Evolutionary conservation across 2,329 filamentous ascomycete species (phyloP).

Genomic region (Metarhizium anisopliae): DNA sequence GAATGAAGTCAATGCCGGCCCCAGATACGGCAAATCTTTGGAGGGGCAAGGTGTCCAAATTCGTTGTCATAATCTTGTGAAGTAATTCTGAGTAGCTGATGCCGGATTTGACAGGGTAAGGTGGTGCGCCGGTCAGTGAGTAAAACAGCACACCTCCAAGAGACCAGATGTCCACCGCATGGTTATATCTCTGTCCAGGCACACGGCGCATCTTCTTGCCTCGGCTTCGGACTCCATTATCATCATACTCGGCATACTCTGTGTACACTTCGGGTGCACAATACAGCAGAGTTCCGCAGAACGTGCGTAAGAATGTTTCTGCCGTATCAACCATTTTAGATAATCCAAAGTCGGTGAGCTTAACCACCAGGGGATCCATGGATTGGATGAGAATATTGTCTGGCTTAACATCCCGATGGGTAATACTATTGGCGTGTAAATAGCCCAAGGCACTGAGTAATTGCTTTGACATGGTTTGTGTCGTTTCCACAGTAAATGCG

Average conservation of each 20-base stretch:
- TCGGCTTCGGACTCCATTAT: conserved; percentile 53
- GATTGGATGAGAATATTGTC: conserved; percentile 89
- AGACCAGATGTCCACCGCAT: conserved; percentile 94
- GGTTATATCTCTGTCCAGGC: conserved; percentile 64
- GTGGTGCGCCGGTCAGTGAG: conserved; percentile 67
- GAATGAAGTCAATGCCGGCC: conserved; percentile 63
- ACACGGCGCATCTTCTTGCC: conserved; percentile 54
- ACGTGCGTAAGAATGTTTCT: conserved; percentile 89
- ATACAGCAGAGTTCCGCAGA: conserved; percentile 91
- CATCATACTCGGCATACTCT: conserved; percentile 59
- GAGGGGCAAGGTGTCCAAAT: conserved; percentile 59
- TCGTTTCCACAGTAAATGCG: conserved; percentile 56
- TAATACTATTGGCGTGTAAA: conserved; percentile 80
- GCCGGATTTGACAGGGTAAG: conserved; percentile 71
- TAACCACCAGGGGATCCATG: conserved; percentile 66
- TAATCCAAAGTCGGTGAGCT: conserved; percentile 91
- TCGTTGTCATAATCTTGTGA: conserved; percentile 73
- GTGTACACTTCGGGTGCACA: conserved; percentile 96
- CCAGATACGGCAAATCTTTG: conserved; percentile 49
- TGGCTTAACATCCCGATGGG: conserved; percentile 96
- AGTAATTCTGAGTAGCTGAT: conserved; percentile 72
- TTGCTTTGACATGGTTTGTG: conserved; percentile 65
- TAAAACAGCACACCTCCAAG: conserved; percentile 88
- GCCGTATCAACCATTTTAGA: conserved; percentile 90
- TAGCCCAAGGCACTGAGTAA: conserved; percentile 78